These are phyloP conservation scores for Isochrysis galbana DNA, from an alignment of 78 protist species.

Conservation along the genomic window DNA sequence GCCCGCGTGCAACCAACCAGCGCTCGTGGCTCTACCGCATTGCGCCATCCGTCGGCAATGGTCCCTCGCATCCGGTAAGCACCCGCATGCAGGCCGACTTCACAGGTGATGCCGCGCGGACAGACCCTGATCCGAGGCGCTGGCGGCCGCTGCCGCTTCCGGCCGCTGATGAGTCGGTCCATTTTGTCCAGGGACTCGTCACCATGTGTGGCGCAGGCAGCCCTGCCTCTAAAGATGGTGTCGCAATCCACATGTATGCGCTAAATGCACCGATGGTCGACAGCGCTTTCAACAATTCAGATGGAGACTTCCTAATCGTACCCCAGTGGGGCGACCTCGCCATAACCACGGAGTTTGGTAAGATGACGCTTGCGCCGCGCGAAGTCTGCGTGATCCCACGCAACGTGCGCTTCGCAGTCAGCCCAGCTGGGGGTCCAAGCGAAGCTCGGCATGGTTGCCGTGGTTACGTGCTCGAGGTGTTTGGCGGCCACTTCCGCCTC, in stretches of 20 bases:
- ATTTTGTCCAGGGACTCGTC: conserved; percentile 77
- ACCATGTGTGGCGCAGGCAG: conserved; percentile 80
- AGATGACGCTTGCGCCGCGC: not conserved
- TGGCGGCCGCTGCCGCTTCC: conserved; percentile 85
- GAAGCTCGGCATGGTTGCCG: not conserved
- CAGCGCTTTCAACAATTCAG: conserved; percentile 73
- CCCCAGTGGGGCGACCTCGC: not conserved
- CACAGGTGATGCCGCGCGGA: not conserved
- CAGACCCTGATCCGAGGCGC: conserved; percentile 76
- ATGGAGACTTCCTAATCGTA: conserved; percentile 88
- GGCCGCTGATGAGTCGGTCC: not conserved
- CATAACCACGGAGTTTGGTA: not conserved
- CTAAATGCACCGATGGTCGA: conserved; percentile 67
- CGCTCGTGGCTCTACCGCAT: conserved; percentile 84
- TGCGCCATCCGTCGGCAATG: conserved; percentile 64
- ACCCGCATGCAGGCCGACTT: conserved; percentile 40
- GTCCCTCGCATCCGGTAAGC: conserved; percentile 47
- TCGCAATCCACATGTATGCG: conserved; percentile 77
- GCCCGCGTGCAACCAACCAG: conserved; percentile 70
- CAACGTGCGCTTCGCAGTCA: not conserved
- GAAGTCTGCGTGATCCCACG: not conserved
- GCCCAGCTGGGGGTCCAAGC: not conserved
- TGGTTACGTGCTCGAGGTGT: conserved; percentile 8
- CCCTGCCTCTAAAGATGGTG: conserved; percentile 58
- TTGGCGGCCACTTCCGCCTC: not conserved